Conservation (phyloP, 495 filamentous ascomycete genomes). For the Daldinia concentrica region DNA sequence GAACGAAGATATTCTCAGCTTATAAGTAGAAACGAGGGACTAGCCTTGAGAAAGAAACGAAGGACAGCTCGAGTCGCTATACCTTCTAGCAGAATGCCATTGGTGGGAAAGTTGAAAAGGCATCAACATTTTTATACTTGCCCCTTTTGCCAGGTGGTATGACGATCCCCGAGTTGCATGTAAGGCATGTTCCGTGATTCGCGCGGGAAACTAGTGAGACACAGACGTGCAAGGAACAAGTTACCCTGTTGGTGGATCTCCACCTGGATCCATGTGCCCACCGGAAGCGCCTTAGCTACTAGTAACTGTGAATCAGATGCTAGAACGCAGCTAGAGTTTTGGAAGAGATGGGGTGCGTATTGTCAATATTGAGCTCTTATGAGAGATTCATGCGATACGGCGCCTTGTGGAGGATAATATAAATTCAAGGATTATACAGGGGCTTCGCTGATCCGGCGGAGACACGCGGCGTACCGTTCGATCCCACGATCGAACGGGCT, state of each 20-base stretch:
- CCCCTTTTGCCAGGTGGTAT: constrained; percentile 15
- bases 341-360: background rate
- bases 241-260: constrained; percentile 21
- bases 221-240: constrained; percentile 11
- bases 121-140: constrained; percentile 7
- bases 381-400: background rate
- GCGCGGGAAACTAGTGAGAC: constrained; percentile 7
- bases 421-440: background rate
- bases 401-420: background rate
- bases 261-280: constrained; percentile 18
- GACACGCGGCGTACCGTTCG: background rate
- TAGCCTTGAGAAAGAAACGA: constrained; percentile 7
- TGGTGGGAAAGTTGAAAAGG: background rate
- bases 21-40: background rate
- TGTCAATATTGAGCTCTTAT: background rate
- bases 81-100: background rate
- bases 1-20: constrained; percentile 8
- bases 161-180: constrained; percentile 11
- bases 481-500: background rate
- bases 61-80: background rate
- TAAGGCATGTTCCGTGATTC: background rate
- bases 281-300: background rate
- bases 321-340: background rate
- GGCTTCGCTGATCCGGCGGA: background rate
- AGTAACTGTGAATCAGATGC: background rate